phyloP scores from a whole-genome alignment of 2,329 filamentous ascomycete genomes.

The Elsinoe australis region DNA sequence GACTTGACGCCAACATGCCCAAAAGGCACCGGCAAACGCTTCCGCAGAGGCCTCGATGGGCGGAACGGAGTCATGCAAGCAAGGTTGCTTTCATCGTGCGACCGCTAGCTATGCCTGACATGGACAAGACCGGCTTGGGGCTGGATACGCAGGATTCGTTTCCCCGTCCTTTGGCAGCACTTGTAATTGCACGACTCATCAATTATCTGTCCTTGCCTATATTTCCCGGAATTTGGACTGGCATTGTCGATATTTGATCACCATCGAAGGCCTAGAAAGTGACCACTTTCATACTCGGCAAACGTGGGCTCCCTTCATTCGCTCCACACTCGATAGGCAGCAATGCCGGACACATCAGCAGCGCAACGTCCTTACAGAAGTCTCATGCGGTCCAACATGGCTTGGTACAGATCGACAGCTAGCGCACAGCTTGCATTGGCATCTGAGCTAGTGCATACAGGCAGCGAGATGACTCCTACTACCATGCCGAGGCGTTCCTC shows the following conservation, averaged over 20 bases:
- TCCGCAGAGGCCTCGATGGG: too few relatives aligned
- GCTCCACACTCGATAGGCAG: conserved; percentile 1
- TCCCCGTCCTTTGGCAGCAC: not conserved
- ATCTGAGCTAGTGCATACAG: conserved; percentile 7
- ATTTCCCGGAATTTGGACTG: not conserved
- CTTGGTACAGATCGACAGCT: conserved; percentile 7
- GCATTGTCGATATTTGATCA: too few relatives aligned
- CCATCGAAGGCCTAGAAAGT: not conserved
- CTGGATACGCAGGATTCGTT: not conserved
- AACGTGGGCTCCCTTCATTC: not conserved
- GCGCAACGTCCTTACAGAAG: conserved; percentile 10
- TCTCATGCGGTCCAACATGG: conserved; percentile 10
- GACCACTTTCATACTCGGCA: not conserved
- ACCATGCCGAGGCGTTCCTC: conserved; percentile 15
- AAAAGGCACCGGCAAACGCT: not conserved
- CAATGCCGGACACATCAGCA: conserved; percentile 8
- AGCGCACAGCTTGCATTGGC: conserved; percentile 8
- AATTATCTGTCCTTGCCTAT: too few relatives aligned
- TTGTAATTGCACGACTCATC: too few relatives aligned
- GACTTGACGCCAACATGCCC: not conserved
- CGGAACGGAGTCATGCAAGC: conserved; percentile 12
- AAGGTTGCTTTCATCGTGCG: not conserved
- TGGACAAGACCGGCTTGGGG: not conserved
- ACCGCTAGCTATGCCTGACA: not conserved
- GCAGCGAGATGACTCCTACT: conserved; percentile 13